Base-by-base conservation (phyloP, 306 rosid species). In the Luffa acutangula region DNA sequence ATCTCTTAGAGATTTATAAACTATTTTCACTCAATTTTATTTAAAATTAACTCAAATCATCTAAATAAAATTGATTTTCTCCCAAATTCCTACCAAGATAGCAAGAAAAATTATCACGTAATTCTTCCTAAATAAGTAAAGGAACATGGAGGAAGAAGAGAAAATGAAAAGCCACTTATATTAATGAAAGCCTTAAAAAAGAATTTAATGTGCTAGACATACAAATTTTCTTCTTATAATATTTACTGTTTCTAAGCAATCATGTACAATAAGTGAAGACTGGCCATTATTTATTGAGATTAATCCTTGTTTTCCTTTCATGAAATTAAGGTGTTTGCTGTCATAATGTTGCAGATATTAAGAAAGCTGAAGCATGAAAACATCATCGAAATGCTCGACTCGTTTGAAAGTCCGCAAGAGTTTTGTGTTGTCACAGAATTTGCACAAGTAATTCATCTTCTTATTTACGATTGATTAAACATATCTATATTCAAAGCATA, bases 371-470 rank as follows among this genome's bases (percentile, higher is more conserved):
- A 95, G 93, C 99, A 95, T 82, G 97, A 82, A 81, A 92, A 95
- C 84, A 93, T 95, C 58, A 95, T 95, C 15, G 97, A 91, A 80
- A 95, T 95, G 97, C 97, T 95, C 75, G 99, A 95, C 85, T 95
- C 99, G 31, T 95, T 95, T 83, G 99, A 95, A 88, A 91, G 91
- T 84, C 94, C 94, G 0, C 99, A 95, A 81, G 99, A 95, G 83
- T 95, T 95, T 78, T 95, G 99, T 62, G 97, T 95, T 69, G 99
- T 95, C 81, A 95, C 99, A 7, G 99, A 93, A 84, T 95, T 95
- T 74, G 99, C 97, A 11, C 97, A 95, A 81, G 98, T 92, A 87
- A 83, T 75, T 80, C 82, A 82, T 83, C 18, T 83, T 53, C 75
- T 76, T 56, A 20, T 64, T 75, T 8, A 21, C 48, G 76, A 66